Evolutionary conservation across 2,329 filamentous ascomycete genomes (phyloP).

Genomic region (Neophaeococcomyces aloes): DNA sequence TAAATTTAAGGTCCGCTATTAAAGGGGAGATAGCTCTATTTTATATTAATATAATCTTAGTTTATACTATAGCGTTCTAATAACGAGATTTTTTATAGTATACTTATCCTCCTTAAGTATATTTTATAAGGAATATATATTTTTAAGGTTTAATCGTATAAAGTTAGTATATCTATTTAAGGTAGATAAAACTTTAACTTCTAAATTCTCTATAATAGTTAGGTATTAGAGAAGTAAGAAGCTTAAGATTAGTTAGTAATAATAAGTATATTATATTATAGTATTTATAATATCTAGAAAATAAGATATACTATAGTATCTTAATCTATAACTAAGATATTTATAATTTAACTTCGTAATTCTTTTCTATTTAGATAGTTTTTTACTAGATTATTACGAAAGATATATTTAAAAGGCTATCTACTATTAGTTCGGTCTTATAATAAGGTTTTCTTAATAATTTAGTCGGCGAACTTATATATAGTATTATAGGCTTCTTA

Average conservation of each 20-base stretch:
- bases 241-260: constrained; percentile 35
- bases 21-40: constrained; percentile 45
- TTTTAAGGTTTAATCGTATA: constrained; percentile 3
- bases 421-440: constrained; percentile 37
- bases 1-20: constrained; percentile 44
- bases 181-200: constrained; percentile 54
- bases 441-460: constrained; percentile 39
- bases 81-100: constrained; percentile 36
- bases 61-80: no score
- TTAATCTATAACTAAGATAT: constrained; percentile 65
- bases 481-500: constrained; percentile 15
- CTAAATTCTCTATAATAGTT: constrained; percentile 54
- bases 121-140: constrained; percentile 34
- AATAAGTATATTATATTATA: neutral
- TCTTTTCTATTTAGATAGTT: constrained; percentile 16
- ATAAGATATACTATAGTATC: constrained; percentile 79
- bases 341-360: constrained; percentile 33
- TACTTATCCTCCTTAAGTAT: constrained; percentile 35
- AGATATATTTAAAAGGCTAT: constrained; percentile 38
- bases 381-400: constrained; percentile 23
- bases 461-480: constrained; percentile 21
- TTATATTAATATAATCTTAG: constrained; percentile 32
- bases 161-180: constrained; percentile 40
- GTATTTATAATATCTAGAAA: constrained; percentile 63
- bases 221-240: constrained; percentile 63